Base-by-base conservation (phyloP, 371 early-diverging fungal genomes). In the Mucor circinelloides region DNA sequence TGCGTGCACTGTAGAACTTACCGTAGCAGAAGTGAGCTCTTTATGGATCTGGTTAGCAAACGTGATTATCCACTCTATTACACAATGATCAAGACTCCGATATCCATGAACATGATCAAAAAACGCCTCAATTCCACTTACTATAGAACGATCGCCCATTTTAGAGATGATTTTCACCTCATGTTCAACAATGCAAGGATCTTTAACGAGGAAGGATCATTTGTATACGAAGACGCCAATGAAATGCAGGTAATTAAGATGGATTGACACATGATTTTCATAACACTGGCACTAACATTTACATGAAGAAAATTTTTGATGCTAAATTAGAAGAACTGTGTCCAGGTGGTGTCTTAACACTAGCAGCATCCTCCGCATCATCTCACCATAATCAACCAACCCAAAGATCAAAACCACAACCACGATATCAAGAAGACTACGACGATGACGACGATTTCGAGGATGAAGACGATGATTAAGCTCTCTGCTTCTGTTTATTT, bases 61-160 rank as follows among this genome's bases (percentile, higher is more conserved):
- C 80, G 85, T 59, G 86, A 88, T 57, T 95, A 94, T 69, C 95
- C 97, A 0, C 84, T 91, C 59, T 96, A 96, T 74, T 96, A 96
- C 76, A 76, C 85, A 58, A 82, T 93, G 75, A 97, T 97, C 71
- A 80, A 84, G 50, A 83, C 83, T 17, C 97, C 96, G 17, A 95
- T 97, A 59, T 87, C 93, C 6, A 84, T 94, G 86, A 84, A 85
- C 31, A 81, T 87, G 69, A 90, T 93, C 73, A 85, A 88, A 68
- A 85, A 83, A 62, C 77, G 86, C 38, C 85, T 91, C 46, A 77
- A 85, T 19, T 81, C 82, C 2, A 68, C 79, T 3, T 77, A 78
- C 67, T 91, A 89, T 74, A 82, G 81, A 68, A 70, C 78, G 6
- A 72, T 87, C 4, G 71, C 71, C 1, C 81, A 86, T 40, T 90